A percentile compares a stretch with the other conserved stretches of the same genome.
Conservation (phyloP, 176 grass and related monocot species). For the Lolium multiflorum region DNA sequence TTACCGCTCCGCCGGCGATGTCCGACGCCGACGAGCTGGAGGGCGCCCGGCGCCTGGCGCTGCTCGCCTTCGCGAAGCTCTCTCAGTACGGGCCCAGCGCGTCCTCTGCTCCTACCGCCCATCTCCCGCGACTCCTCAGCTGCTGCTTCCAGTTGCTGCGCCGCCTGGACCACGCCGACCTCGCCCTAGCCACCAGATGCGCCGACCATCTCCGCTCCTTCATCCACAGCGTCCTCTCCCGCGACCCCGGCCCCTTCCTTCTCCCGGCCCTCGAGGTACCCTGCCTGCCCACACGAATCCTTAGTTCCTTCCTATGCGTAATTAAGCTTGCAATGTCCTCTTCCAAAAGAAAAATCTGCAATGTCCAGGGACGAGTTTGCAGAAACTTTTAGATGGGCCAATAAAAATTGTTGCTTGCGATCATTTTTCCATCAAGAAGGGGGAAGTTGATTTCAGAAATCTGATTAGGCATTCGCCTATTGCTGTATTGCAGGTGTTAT, state of each 20-base stretch:
- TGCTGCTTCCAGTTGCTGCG: slow-evolving; percentile 26
- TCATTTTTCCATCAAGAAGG: background rate
- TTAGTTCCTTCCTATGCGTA: background rate
- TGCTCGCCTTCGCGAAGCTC: background rate
- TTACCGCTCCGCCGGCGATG: background rate
- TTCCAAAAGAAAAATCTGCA: background rate
- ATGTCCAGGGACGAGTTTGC: background rate
- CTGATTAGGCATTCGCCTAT: background rate
- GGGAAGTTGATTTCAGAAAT: background rate
- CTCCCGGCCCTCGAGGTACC: slow-evolving; percentile 50
- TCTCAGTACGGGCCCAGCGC: background rate
- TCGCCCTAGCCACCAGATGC: background rate
- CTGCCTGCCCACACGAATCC: background rate
- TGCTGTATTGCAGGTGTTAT: slow-evolving; percentile 48
- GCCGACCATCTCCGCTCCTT: background rate
- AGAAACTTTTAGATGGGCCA: background rate
- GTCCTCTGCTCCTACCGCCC: background rate
- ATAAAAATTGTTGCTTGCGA: background rate
- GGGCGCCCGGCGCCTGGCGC: background rate
- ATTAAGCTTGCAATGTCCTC: too few species aligned
- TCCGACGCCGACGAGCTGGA: background rate
- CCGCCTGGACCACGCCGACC: background rate
- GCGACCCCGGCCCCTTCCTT: slow-evolving; percentile 20
- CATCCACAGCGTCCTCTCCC: slow-evolving; percentile 33
- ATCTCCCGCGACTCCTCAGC: slow-evolving; percentile 16